A percentile compares a stretch with the other conserved stretches of the same genome.
phyloP scores from a whole-genome alignment of 1,139 yeast species.

The Debaryomycetaceae sp. region DNA sequence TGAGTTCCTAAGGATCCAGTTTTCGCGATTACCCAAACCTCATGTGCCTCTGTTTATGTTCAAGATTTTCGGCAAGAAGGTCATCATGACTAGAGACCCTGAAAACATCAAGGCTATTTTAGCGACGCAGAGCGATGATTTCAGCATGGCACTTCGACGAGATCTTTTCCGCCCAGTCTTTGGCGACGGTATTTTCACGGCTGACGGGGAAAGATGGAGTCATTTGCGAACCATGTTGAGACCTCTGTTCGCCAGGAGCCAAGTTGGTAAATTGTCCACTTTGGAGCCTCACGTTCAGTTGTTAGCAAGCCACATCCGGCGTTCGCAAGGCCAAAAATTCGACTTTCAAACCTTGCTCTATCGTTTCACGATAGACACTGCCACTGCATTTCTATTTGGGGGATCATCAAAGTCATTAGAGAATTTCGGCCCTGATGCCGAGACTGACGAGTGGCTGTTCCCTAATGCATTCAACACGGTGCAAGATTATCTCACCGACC shows the following conservation, averaged over 20 bases:
- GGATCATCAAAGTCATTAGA: slow-evolving; percentile 19
- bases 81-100: slow-evolving; percentile 11
- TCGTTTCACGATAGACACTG: slow-evolving; percentile 28
- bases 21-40: slow-evolving; percentile 1
- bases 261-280: slow-evolving; percentile 32
- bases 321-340: slow-evolving; percentile 12
- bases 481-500: slow-evolving; percentile 18
- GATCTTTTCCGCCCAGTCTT: slow-evolving; percentile 49
- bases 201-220: slow-evolving; percentile 47
- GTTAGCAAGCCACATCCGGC: slow-evolving; percentile 24
- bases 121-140: slow-evolving; percentile 39
- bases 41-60: slow-evolving; percentile 1
- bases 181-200: slow-evolving; percentile 48
- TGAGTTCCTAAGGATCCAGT: slow-evolving; percentile 5
- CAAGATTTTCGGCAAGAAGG: slow-evolving; percentile 8
- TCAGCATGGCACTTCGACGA: slow-evolving; percentile 44
- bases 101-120: slow-evolving; percentile 27
- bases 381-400: slow-evolving; percentile 33
- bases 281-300: slow-evolving; percentile 16
- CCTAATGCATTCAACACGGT: slow-evolving; percentile 22
- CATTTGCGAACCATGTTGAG: slow-evolving; percentile 47
- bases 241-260: slow-evolving; percentile 49
- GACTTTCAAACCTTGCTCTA: slow-evolving; percentile 30
- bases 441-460: too few relatives aligned
- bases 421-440: too few relatives aligned